Percentiles rank a stretch among this genome's conserved stretches.
Evolutionary conservation across 2,329 filamentous ascomycete genomes (phyloP).

Genomic region (Sclerotinia trifoliorum): DNA sequence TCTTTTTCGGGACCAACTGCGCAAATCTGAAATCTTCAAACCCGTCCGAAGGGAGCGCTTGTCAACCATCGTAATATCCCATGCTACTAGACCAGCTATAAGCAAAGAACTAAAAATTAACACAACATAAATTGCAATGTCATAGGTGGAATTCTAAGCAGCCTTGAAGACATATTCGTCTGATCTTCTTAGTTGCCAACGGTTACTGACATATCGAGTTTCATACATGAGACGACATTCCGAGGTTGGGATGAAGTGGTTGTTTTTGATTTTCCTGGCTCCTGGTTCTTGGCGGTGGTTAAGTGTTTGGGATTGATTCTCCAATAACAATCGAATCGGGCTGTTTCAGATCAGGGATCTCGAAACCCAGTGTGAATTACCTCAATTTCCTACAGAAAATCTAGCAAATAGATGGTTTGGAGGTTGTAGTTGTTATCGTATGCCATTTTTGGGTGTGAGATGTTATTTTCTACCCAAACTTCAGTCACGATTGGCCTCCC

Average conservation of each 20-base stretch:
- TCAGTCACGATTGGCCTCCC: too few species aligned
- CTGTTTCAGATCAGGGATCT: constrained; percentile 1
- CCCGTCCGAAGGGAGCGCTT: background rate
- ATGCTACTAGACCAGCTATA: background rate
- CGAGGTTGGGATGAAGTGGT: constrained; percentile 1
- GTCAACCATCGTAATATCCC: constrained; percentile 6
- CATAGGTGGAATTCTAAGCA: background rate
- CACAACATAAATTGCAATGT: background rate
- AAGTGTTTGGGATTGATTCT: background rate
- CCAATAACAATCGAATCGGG: background rate
- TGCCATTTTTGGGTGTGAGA: background rate
- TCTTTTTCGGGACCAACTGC: background rate
- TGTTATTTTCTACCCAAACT: background rate
- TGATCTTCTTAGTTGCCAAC: background rate
- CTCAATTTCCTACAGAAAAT: background rate
- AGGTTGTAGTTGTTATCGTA: background rate
- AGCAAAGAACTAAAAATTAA: constrained; percentile 1
- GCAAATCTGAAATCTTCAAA: constrained; percentile 6
- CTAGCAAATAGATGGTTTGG: background rate
- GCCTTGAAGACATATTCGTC: background rate
- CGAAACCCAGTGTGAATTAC: constrained; percentile 6
- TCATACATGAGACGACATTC: constrained; percentile 15
- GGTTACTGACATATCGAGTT: constrained; percentile 12
- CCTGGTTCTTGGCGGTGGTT: constrained; percentile 4
- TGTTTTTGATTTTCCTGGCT: background rate